phyloP scores from a whole-genome alignment of 495 filamentous ascomycete genomes.

The Podospora appendiculata region DNA sequence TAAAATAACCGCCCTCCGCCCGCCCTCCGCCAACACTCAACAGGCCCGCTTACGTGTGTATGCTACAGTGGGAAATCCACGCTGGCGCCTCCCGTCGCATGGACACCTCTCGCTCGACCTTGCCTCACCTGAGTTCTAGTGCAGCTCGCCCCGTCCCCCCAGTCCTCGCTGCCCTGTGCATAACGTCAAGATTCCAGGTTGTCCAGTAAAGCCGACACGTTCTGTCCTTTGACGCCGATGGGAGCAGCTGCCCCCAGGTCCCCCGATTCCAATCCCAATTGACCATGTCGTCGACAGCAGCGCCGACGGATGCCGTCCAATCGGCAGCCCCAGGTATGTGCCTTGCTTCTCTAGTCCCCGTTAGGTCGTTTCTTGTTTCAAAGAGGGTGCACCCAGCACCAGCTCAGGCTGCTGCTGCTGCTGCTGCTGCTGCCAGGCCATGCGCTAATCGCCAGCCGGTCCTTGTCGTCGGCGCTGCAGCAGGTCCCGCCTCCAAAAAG shows the following conservation, averaged over 20 bases:
- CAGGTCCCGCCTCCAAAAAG: constrained; percentile 41
- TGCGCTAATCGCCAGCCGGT: constrained; percentile 16
- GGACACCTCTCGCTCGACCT: too few species aligned
- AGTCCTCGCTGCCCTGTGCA: too few species aligned
- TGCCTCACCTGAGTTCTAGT: too few species aligned
- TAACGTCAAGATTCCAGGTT: neutral
- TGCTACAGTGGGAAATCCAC: too few species aligned
- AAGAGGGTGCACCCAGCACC: neutral
- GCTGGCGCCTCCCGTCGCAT: too few species aligned
- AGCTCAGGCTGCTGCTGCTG: too few species aligned
- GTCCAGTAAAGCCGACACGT: neutral
- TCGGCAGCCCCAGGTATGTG: constrained; percentile 17
- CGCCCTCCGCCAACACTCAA: too few species aligned
- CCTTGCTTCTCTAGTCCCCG: neutral
- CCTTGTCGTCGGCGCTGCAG: constrained; percentile 1
- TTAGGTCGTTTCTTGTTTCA: too few species aligned
- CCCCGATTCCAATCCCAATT: constrained; percentile 5
- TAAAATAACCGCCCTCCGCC: too few species aligned
- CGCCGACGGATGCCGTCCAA: constrained; percentile 14
- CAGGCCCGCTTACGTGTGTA: too few species aligned
- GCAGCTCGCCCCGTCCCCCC: too few species aligned
- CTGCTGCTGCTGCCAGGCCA: neutral
- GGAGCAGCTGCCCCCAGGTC: neutral
- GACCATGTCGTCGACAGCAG: constrained; percentile 21
- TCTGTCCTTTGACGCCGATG: neutral